A percentile compares a stretch with the other conserved stretches of the same genome.
Conservation (phyloP, 768 basidiomycete genomes). For the Tricholoma matsutake region DNA sequence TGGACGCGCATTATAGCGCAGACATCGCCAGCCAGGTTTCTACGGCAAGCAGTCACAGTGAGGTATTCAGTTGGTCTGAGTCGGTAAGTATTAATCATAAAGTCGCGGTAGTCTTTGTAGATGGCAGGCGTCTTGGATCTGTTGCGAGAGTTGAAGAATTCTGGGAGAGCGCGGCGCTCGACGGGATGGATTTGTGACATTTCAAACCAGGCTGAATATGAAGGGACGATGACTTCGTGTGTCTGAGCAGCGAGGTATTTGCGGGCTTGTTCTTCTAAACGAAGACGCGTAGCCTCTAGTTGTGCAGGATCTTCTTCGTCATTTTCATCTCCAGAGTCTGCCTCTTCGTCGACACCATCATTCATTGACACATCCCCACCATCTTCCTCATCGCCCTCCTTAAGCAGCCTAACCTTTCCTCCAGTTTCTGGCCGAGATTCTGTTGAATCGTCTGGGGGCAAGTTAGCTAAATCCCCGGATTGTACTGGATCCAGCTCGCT, state of each 20-base stretch:
- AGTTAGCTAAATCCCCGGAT: constrained; percentile 75
- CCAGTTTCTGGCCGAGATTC: constrained; percentile 42
- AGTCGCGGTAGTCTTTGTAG: constrained; percentile 99
- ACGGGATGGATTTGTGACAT: constrained; percentile 92
- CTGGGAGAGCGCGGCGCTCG: constrained; percentile 88
- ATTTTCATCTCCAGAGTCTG: constrained; percentile 73
- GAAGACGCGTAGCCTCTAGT: constrained; percentile 73
- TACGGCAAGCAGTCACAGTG: constrained; percentile 93
- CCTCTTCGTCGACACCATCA: constrained; percentile 73
- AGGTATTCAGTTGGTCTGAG: constrained; percentile 93
- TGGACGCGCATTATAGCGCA: constrained; percentile 99
- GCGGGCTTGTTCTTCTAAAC: constrained; percentile 81
- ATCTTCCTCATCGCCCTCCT: constrained; percentile 64
- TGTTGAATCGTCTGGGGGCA: constrained; percentile 42
- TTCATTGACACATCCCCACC: constrained; percentile 79
- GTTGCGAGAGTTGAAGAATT: constrained; percentile 97
- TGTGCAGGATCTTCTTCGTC: constrained; percentile 87
- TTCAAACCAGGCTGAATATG: constrained; percentile 97
- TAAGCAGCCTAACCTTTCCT: constrained; percentile 40
- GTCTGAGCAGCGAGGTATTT: constrained; percentile 97
- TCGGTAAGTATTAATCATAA: constrained; percentile 98
- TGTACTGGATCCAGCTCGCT: constrained; percentile 84
- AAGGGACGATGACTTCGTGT: constrained; percentile 95
- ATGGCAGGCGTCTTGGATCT: constrained; percentile 93
- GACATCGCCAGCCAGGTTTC: constrained; percentile 97